Conservation (phyloP, 805 yeast species). For the Maudiozyma barnettii region DNA sequence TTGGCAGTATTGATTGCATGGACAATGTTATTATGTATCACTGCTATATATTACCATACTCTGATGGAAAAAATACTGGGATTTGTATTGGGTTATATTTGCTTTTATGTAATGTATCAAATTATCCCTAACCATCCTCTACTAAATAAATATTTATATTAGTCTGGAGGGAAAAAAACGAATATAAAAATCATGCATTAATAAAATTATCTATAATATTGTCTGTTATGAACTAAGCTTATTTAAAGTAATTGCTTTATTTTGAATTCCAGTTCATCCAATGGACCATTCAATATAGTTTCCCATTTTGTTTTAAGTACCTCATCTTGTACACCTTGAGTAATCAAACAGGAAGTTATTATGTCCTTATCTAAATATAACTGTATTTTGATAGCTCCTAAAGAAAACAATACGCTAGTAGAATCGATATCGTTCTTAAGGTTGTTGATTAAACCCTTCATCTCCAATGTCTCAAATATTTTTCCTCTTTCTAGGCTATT, state of each 20-base stretch:
- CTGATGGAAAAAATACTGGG: constrained; percentile 67
- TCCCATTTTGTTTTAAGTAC: constrained; percentile 8
- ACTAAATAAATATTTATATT: constrained; percentile 5
- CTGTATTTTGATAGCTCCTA: constrained; percentile 6
- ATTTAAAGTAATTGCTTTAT: constrained; percentile 7
- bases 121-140: constrained; percentile 13
- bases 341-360: constrained; percentile 13
- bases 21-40: constrained; percentile 55
- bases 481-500: constrained; percentile 8
- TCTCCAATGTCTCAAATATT: constrained; percentile 10
- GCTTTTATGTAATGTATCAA: constrained; percentile 38
- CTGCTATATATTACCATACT: constrained; percentile 78
- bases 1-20: constrained; percentile 32
- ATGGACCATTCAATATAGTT: constrained; percentile 16
- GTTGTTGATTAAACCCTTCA: constrained; percentile 8
- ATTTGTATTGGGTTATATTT: constrained; percentile 49
- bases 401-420: constrained; percentile 10
- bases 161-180: not conserved
- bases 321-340: constrained; percentile 4
- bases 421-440: constrained; percentile 16
- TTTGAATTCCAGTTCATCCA: constrained; percentile 13
- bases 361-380: constrained; percentile 12
- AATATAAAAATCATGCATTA: not conserved
- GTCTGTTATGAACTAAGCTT: not conserved
- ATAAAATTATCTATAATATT: not conserved